Conservation (phyloP, 139 green algal genomes). For the Chlorella sp. region DNA sequence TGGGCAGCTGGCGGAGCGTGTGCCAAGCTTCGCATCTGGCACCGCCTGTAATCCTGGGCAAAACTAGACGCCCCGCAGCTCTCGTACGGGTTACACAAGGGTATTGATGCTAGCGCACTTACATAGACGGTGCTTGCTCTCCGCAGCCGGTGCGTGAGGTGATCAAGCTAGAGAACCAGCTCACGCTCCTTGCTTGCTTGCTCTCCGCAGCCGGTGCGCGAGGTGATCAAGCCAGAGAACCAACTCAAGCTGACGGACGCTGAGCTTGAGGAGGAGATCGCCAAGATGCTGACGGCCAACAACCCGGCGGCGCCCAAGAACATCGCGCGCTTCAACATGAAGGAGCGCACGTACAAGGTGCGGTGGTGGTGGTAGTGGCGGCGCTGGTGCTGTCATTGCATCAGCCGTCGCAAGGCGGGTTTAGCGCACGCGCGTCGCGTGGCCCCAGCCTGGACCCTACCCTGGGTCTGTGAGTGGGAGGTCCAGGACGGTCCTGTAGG, state of each 20-base stretch:
- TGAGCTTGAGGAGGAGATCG: slow-evolving; percentile 80
- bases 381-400: too few species aligned
- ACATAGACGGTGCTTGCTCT: not conserved
- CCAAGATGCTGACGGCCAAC: slow-evolving; percentile 78
- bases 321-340: slow-evolving; percentile 76
- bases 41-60: not conserved
- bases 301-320: slow-evolving; percentile 76
- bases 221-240: slow-evolving; percentile 68
- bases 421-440: too few species aligned
- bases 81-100: not conserved
- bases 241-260: slow-evolving; percentile 67
- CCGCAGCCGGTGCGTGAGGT: slow-evolving; percentile 65
- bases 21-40: not conserved
- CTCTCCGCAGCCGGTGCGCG: slow-evolving; percentile 51
- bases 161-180: slow-evolving; percentile 67
- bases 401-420: too few species aligned
- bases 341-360: slow-evolving; percentile 43
- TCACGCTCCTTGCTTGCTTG: slow-evolving; percentile 22
- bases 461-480: too few species aligned
- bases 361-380: not conserved
- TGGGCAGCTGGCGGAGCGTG: too few species aligned
- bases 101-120: not conserved
- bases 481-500: too few species aligned
- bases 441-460: too few species aligned
- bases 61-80: not conserved